Conservation (phyloP, 371 early-diverging fungal genomes). For the Quaeritorhiza haematococci region DNA sequence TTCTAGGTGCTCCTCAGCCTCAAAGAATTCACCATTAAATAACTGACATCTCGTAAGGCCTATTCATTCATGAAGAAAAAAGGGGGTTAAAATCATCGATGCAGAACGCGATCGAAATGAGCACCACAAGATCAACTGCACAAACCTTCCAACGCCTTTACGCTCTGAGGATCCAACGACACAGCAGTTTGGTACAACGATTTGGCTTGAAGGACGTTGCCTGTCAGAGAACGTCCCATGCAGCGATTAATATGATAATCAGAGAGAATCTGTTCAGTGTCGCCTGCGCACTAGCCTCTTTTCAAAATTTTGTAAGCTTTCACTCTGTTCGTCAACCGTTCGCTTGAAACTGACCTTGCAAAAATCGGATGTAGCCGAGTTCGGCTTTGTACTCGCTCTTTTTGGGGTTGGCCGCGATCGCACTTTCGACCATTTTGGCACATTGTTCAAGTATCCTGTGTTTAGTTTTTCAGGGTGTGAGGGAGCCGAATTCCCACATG, state of each 20-base stretch:
- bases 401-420: conserved; percentile 22
- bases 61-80: not conserved
- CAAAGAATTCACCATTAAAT: conserved; percentile 23
- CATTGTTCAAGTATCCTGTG: conserved; percentile 31
- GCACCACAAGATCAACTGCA: not conserved
- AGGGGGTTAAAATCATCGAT: too few species aligned
- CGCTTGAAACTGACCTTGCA: conserved; percentile 23
- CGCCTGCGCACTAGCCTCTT: too few species aligned
- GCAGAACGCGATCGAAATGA: not conserved
- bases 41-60: conserved; percentile 38
- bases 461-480: too few species aligned
- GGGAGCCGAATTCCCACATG: too few species aligned
- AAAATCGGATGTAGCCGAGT: conserved; percentile 31
- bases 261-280: not conserved
- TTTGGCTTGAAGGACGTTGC: conserved; percentile 23
- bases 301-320: too few species aligned
- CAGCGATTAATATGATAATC: not conserved
- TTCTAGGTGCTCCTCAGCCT: conserved; percentile 44
- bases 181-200: conserved; percentile 23
- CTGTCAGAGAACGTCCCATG: too few species aligned
- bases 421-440: conserved; percentile 17
- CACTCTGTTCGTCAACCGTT: too few species aligned
- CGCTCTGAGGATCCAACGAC: conserved; percentile 31
- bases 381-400: conserved; percentile 28
- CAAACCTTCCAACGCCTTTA: conserved; percentile 31